These are phyloP conservation scores for Cucumis hystrix DNA, from an alignment of 306 rosid genomes.

Conservation along the genomic window DNA sequence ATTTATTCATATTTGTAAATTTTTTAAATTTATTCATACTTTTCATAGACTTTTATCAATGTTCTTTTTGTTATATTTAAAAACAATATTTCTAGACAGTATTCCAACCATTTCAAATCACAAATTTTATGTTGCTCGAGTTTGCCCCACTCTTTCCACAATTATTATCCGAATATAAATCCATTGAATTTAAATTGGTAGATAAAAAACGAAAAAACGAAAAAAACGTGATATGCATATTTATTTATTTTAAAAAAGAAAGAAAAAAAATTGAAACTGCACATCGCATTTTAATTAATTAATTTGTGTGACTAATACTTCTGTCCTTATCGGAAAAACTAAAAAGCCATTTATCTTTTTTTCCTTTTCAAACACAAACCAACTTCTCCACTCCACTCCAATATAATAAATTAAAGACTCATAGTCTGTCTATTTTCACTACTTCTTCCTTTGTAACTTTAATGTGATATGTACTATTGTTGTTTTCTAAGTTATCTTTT, in stretches of 20 bases:
- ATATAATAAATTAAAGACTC: not conserved
- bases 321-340: no score
- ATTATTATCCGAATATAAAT: no score
- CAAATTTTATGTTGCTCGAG: not conserved
- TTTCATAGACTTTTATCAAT: no score
- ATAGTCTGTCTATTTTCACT: not conserved
- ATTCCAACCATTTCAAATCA: not conserved
- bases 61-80: no score
- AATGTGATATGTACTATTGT: no score
- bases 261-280: not conserved
- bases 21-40: no score
- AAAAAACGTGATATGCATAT: not conserved
- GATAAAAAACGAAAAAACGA: not conserved
- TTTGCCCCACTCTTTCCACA: not conserved
- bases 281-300: not conserved
- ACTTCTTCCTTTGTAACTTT: no score
- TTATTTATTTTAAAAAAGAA: no score
- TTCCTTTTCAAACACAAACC: not conserved
- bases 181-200: not conserved
- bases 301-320: no score
- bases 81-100: no score
- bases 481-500: no score
- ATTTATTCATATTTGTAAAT: no score
- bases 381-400: not conserved
- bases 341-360: not conserved